phyloP scores from a whole-genome alignment of 441 rosid genomes.

The Metrosideros polymorpha region DNA sequence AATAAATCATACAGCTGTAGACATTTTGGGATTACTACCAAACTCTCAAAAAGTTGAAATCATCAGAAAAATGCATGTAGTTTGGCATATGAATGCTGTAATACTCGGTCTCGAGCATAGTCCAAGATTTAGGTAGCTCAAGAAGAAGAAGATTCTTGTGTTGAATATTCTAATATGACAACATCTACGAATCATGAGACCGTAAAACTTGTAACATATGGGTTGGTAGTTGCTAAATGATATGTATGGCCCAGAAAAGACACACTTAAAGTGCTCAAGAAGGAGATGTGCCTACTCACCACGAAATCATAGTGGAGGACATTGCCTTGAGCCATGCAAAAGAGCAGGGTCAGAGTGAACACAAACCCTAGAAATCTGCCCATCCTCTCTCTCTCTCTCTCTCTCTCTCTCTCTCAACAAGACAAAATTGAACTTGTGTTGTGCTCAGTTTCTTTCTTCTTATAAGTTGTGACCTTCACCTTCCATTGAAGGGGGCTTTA shows the following conservation, averaged over 20 bases:
- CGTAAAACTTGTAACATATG: background rate
- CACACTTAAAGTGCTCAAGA: background rate
- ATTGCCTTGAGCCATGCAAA: background rate
- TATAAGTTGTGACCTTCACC: background rate
- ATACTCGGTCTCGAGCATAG: background rate
- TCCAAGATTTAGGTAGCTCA: background rate
- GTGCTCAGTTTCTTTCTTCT: background rate
- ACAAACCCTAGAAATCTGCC: background rate
- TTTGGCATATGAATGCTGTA: background rate
- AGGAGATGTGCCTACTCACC: background rate
- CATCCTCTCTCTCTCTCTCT: background rate
- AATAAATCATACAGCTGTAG: background rate
- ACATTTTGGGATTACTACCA: background rate
- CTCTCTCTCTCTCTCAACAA: background rate
- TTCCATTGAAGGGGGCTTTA: background rate
- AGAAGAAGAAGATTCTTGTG: background rate
- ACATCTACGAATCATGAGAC: background rate
- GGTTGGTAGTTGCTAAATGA: background rate
- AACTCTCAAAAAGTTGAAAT: no score
- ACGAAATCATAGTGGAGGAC: background rate
- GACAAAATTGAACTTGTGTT: background rate
- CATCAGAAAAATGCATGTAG: background rate
- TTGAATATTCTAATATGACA: background rate
- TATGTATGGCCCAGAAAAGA: background rate
- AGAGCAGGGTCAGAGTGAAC: background rate